phyloP scores from a whole-genome alignment of 164 flowering plant species.

The Nymphaea thermarum region DNA sequence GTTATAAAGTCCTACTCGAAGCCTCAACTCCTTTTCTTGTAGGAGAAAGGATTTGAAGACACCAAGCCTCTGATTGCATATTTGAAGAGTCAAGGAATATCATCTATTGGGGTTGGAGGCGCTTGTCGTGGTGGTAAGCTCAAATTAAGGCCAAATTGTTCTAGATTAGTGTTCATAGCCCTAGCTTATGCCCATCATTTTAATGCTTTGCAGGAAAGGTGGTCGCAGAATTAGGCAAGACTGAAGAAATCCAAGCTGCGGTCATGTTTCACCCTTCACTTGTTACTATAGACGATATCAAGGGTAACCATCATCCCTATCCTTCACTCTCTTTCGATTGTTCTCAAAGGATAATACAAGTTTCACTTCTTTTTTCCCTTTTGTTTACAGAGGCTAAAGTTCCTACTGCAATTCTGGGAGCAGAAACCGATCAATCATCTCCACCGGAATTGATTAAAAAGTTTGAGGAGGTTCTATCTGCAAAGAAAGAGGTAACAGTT shows the following conservation, averaged over 20 bases:
- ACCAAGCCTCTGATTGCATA: conserved; percentile 48
- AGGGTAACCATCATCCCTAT: conserved; percentile 22
- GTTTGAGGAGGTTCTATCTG: conserved; percentile 45
- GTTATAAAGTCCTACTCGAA: too few species aligned
- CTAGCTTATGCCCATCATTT: neutral
- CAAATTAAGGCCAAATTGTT: neutral
- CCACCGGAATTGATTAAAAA: conserved; percentile 67
- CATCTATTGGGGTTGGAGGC: conserved; percentile 53
- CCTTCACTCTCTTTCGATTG: too few species aligned
- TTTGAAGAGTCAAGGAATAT: conserved; percentile 37
- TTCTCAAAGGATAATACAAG: too few species aligned
- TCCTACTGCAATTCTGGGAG: conserved; percentile 62
- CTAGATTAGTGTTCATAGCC: neutral
- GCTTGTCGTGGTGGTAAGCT: conserved; percentile 69
- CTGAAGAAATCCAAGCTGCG: conserved; percentile 41
- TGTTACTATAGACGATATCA: conserved; percentile 53
- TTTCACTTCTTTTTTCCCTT: neutral
- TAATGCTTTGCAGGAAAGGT: conserved; percentile 42
- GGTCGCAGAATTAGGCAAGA: conserved; percentile 44
- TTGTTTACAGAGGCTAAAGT: conserved; percentile 37
- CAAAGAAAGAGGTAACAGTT: conserved; percentile 43
- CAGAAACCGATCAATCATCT: conserved; percentile 48
- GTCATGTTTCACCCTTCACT: conserved; percentile 64
- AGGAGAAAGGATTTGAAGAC: conserved; percentile 55
- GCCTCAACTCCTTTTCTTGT: neutral